Percentiles rank a stretch among this genome's conserved stretches.
Evolutionary conservation across 2,329 filamentous ascomycete species (phyloP).

Genomic region (Exophiala alcalophila): DNA sequence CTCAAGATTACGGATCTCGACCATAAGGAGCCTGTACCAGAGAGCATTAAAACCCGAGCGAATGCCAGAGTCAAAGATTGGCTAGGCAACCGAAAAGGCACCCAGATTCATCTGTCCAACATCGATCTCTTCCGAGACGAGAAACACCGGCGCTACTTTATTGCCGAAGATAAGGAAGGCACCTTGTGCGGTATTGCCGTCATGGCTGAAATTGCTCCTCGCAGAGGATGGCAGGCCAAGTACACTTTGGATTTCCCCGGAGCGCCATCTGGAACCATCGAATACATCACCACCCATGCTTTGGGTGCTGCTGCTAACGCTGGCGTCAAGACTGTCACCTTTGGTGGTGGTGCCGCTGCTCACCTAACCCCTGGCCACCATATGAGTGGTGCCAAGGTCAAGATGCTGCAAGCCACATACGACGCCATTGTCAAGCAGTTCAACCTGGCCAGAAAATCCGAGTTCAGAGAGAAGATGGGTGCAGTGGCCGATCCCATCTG

Average conservation of each 20-base stretch:
- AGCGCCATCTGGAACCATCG: conserved; percentile 81
- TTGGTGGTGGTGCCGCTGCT: conserved; percentile 76
- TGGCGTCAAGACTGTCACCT: conserved; percentile 70
- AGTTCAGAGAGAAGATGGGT: conserved; percentile 89
- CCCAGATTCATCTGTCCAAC: conserved; percentile 85
- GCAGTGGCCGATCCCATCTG: conserved; percentile 79
- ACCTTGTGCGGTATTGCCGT: conserved; percentile 75
- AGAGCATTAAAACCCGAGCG: conserved; percentile 66
- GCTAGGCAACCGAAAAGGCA: conserved; percentile 75
- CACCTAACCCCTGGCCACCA: conserved; percentile 77
- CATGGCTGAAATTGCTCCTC: conserved; percentile 73
- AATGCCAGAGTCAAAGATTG: conserved; percentile 75
- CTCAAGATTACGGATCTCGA: conserved; percentile 74
- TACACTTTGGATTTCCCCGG: conserved; percentile 92
- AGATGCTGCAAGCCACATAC: conserved; percentile 79
- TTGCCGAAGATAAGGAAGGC: conserved; percentile 69
- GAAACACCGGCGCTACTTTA: conserved; percentile 81
- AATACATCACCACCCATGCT: conserved; percentile 72
- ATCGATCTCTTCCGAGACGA: conserved; percentile 84
- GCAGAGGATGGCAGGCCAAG: conserved; percentile 89
- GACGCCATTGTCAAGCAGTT: conserved; percentile 77
- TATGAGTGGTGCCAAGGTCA: conserved; percentile 73
- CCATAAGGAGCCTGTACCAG: conserved; percentile 60
- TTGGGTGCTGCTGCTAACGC: conserved; percentile 59
- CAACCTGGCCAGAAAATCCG: conserved; percentile 76